Conservation (phyloP, 106 monocot species). For the Dioscorea dumetorum region DNA sequence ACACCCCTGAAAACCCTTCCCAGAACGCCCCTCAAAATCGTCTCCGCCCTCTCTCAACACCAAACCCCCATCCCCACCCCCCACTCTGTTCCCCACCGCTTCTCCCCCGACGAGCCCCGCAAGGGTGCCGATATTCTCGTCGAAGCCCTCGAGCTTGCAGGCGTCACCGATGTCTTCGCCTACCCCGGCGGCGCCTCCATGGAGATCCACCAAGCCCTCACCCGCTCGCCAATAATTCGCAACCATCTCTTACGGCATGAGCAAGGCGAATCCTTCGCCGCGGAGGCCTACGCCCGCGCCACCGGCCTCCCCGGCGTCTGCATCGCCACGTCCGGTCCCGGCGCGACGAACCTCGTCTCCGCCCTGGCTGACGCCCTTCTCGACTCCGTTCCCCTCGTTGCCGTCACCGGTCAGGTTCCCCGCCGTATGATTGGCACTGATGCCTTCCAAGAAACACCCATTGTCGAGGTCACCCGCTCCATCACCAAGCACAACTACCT, state of each 20-base stretch:
- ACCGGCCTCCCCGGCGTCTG: conserved; percentile 83
- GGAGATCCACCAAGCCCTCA: conserved; percentile 97
- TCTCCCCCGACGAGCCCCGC: conserved; percentile 52
- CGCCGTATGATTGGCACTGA: conserved; percentile 92
- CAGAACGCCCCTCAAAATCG: background rate
- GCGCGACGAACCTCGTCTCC: conserved; percentile 86
- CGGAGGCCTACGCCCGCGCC: conserved; percentile 75
- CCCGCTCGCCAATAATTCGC: conserved; percentile 56
- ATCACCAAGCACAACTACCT: conserved; percentile 94
- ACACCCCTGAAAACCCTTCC: background rate
- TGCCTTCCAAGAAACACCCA: conserved; percentile 94
- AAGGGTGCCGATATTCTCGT: conserved; percentile 91
- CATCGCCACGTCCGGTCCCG: conserved; percentile 92
- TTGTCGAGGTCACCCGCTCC: conserved; percentile 82
- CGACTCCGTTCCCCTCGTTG: conserved; percentile 85
- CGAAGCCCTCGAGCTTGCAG: conserved; percentile 75
- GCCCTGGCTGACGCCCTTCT: conserved; percentile 84
- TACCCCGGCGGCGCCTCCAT: conserved; percentile 92
- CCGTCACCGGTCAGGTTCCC: conserved; percentile 94
- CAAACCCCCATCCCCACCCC: background rate
- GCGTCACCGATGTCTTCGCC: conserved; percentile 80
- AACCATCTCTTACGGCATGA: conserved; percentile 91
- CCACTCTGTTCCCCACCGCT: background rate
- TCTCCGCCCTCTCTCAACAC: background rate
- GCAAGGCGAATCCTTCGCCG: conserved; percentile 85